A percentile compares a stretch with the other conserved stretches of the same genome.
phyloP scores from a whole-genome alignment of 441 rosid genomes.

The Erodium moschatum region DNA sequence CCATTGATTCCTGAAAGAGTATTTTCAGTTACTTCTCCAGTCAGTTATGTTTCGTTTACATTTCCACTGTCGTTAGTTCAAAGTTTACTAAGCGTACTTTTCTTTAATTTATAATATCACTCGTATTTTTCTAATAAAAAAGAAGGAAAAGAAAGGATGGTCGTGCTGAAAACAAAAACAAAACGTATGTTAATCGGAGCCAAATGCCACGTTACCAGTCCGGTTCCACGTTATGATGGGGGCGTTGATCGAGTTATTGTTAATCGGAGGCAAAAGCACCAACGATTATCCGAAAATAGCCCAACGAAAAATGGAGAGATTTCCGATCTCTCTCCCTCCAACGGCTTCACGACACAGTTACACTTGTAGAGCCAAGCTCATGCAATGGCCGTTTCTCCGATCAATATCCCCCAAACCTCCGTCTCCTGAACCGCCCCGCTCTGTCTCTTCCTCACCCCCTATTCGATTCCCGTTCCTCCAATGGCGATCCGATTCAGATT shows the following conservation, averaged over 20 bases:
- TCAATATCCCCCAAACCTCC: neutral
- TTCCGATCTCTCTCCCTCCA: neutral
- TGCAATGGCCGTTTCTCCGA: neutral
- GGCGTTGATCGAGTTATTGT: neutral
- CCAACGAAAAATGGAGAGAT: neutral
- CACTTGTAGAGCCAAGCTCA: neutral
- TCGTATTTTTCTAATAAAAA: too few species aligned
- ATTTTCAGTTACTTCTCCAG: too few species aligned
- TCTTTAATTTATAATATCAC: too few species aligned
- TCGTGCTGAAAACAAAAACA: too few species aligned
- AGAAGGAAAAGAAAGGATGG: too few species aligned
- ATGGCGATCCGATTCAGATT: neutral
- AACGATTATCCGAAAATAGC: neutral
- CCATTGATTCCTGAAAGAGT: too few species aligned
- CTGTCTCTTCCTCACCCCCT: neutral
- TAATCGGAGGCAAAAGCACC: neutral
- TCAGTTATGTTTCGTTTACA: too few species aligned
- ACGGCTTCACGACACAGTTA: neutral
- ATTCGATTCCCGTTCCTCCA: neutral
- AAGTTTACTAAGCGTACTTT: too few species aligned
- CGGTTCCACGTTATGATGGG: too few species aligned
- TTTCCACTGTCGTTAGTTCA: too few species aligned
- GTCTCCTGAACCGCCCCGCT: neutral
- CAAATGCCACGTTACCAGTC: neutral
- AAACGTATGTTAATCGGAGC: too few species aligned